Evolutionary conservation across 2,329 filamentous ascomycete species (phyloP).

Genomic region (Ophiostoma sp.): DNA sequence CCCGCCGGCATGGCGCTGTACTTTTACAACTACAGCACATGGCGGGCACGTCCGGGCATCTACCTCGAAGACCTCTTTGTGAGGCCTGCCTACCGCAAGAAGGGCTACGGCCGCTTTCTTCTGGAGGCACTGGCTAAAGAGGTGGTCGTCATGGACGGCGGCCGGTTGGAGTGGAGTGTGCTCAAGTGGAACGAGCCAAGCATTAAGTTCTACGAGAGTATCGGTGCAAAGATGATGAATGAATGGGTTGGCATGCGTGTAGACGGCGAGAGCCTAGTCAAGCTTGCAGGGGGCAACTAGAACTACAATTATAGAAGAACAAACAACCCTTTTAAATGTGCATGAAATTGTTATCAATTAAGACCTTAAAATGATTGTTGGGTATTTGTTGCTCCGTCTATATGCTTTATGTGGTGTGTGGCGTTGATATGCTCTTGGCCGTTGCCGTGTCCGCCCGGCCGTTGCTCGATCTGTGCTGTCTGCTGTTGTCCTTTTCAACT

Average conservation of each 20-base stretch:
- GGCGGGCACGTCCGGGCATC: constrained; percentile 80
- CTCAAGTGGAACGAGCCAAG: constrained; percentile 90
- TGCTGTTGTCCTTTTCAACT: background rate
- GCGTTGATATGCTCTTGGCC: background rate
- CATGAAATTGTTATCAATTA: background rate
- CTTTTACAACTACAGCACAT: constrained; percentile 95
- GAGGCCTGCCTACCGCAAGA: constrained; percentile 60
- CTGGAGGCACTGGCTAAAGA: constrained; percentile 74
- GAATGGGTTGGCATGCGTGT: constrained; percentile 74
- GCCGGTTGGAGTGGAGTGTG: constrained; percentile 82
- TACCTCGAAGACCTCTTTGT: constrained; percentile 95
- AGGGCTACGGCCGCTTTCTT: constrained; percentile 73
- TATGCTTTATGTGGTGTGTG: background rate
- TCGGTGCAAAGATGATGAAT: constrained; percentile 61
- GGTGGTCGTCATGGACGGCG: constrained; percentile 65
- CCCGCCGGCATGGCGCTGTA: constrained; percentile 77
- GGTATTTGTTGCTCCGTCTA: background rate
- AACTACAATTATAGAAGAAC: too few relatives aligned
- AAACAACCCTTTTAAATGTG: background rate
- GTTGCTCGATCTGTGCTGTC: background rate
- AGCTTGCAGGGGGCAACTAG: constrained; percentile 43
- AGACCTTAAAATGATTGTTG: background rate
- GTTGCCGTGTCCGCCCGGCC: background rate
- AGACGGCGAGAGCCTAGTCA: constrained; percentile 59
- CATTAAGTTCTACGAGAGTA: constrained; percentile 75